Conservation (phyloP, 768 basidiomycete genomes). For the Ramaria rubella region DNA sequence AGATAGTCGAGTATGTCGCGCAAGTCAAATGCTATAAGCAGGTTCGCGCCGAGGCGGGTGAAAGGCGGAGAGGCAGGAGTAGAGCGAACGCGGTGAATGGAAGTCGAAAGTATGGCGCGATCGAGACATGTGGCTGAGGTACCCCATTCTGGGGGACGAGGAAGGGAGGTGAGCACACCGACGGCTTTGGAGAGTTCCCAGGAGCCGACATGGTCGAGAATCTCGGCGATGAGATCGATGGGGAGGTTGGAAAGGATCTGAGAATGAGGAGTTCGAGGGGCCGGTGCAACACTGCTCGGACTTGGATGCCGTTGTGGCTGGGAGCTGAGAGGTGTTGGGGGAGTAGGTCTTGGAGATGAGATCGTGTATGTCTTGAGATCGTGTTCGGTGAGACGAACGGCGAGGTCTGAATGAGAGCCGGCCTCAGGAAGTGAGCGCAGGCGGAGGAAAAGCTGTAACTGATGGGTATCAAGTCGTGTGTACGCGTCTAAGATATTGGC, state of each 20-base stretch:
- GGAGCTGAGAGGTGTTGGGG: conserved; percentile 15
- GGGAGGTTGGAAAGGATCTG: conserved; percentile 51
- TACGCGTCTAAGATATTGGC: conserved; percentile 44
- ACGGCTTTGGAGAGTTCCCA: conserved; percentile 82
- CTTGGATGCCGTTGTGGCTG: conserved; percentile 25
- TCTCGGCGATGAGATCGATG: conserved; percentile 67
- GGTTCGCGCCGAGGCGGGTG: conserved; percentile 60
- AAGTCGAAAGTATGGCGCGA: conserved; percentile 62
- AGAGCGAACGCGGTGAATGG: conserved; percentile 52
- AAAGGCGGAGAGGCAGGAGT: conserved; percentile 51
- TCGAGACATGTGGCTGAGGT: conserved; percentile 61
- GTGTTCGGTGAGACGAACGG: conserved; percentile 64
- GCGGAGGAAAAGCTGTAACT: conserved; percentile 70
- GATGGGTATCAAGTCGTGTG: conserved; percentile 54
- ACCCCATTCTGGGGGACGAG: conserved; percentile 61
- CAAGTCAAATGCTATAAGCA: conserved; percentile 68
- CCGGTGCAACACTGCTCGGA: conserved; percentile 13
- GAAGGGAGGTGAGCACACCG: conserved; percentile 62
- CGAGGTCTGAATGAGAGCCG: conserved; percentile 59
- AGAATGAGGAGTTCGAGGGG: neutral
- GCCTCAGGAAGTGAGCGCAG: conserved; percentile 61
- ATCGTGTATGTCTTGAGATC: conserved; percentile 65
- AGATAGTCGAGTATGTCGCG: conserved; percentile 71
- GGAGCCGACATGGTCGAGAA: conserved; percentile 71
- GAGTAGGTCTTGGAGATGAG: conserved; percentile 8